Base-by-base conservation (phyloP, 2,329 filamentous ascomycete species). In the Xylariaceae sp. region DNA sequence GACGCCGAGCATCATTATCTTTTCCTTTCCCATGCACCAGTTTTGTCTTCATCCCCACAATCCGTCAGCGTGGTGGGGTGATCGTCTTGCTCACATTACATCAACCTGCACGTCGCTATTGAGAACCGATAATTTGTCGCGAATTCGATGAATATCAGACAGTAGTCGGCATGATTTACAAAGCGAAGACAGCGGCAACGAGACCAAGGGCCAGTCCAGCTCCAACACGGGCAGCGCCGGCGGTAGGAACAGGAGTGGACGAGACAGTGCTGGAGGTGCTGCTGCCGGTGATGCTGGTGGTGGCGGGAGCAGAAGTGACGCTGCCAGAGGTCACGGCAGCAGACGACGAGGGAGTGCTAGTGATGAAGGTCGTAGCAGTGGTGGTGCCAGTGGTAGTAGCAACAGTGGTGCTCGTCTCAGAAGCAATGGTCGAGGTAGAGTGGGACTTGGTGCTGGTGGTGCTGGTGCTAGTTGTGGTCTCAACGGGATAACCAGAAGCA, bases 191-290 rank as follows among this genome's bases (percentile, higher is more conserved):
- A 1, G 77, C 66, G 62, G 72, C 74, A 46, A 78, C 56, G 56
- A 70, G 56, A 54, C 73, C 74, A 55, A 73, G 65, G 55, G 70
- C 69, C 22, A 76, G 60, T 60, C 70, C 71, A 28, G 68, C 70
- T n/a, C 65, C 69, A 34, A 69, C 55, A 52, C 65, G 68, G 51
- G 60, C 60, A 45, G 67, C 68, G 51, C 55, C 68, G 40, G 59
- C 62, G 47, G 64, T 65, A 44, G 64, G 53, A 40, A 60, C 53
- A 28, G 33, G 17, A 12, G 45, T 17, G 16, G 22, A n/a, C 13
- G 33, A 39, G 14, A 19, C 13, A 42, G 5, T 42, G 3, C 5
- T 9, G 12, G 41, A 14, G 22, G 48, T 53, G 43, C 53, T 51
- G 47, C 58, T 55, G 22, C 22, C 22, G 31, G 63, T 62, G 45